A percentile compares a stretch with the other conserved stretches of the same genome.
phyloP scores from a whole-genome alignment of 768 basidiomycete species.

The Panaeolus papilionaceus region DNA sequence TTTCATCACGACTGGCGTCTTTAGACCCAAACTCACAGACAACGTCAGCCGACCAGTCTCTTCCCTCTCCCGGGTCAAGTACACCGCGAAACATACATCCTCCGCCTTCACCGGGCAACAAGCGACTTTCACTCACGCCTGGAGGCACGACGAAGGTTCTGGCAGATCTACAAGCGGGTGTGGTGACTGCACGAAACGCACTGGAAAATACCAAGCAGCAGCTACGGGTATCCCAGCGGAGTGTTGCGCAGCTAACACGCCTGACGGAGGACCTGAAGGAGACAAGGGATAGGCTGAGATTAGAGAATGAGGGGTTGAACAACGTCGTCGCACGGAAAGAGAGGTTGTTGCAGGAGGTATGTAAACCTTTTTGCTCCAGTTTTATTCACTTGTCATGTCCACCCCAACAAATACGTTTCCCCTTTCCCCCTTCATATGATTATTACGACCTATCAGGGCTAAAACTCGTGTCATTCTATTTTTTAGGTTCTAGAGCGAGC shows the following conservation, averaged over 20 bases:
- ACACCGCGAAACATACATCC: slow-evolving; percentile 46
- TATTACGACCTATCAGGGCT: not conserved
- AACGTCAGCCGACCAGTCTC: slow-evolving; percentile 27
- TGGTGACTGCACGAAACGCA: slow-evolving; percentile 77
- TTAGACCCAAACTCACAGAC: slow-evolving; percentile 18
- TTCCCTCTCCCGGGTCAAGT: slow-evolving; percentile 44
- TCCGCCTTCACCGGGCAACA: slow-evolving; percentile 54
- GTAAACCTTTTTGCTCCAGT: slow-evolving; percentile 18
- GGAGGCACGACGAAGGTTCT: slow-evolving; percentile 88
- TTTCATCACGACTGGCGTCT: slow-evolving; percentile 8
- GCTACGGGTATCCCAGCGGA: slow-evolving; percentile 79
- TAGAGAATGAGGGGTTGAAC: slow-evolving; percentile 89
- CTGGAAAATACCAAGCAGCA: slow-evolving; percentile 89
- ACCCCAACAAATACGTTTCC: not conserved
- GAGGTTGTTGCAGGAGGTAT: slow-evolving; percentile 82
- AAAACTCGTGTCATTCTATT: slow-evolving; percentile 16
- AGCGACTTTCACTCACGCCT: slow-evolving; percentile 68
- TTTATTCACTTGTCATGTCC: not conserved
- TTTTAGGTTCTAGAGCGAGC: slow-evolving; percentile 79
- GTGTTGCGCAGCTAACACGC: slow-evolving; percentile 82
- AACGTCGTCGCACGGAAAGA: slow-evolving; percentile 91
- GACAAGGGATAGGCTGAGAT: slow-evolving; percentile 76
- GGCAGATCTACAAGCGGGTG: slow-evolving; percentile 86
- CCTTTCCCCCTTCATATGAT: not conserved
- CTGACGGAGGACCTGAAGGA: slow-evolving; percentile 92